Percentiles rank a stretch among this genome's conserved stretches.
phyloP scores from a whole-genome alignment of 2,329 filamentous ascomycete genomes.

The Aspergillus fischeri region DNA sequence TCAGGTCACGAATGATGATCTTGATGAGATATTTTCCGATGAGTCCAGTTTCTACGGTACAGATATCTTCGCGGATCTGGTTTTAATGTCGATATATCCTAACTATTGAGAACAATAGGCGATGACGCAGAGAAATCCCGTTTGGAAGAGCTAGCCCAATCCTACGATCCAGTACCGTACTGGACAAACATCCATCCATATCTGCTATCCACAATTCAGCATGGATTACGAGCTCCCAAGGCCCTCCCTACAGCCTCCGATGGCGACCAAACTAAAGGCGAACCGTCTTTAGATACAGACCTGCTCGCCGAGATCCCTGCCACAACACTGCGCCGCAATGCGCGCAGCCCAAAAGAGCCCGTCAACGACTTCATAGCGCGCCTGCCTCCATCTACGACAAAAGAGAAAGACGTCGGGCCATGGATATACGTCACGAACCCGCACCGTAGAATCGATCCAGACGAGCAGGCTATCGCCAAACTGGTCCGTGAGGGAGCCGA shows the following conservation, averaged over 20 bases:
- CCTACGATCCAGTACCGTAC: slow-evolving; percentile 51
- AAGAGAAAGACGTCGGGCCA: slow-evolving; percentile 41
- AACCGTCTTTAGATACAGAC: background rate
- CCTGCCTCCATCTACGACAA: slow-evolving; percentile 63
- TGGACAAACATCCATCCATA: slow-evolving; percentile 36
- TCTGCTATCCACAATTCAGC: slow-evolving; percentile 32
- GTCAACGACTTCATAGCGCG: slow-evolving; percentile 63
- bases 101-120: slow-evolving; percentile 41
- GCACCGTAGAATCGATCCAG: slow-evolving; percentile 32
- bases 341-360: slow-evolving; percentile 50
- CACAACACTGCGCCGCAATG: slow-evolving; percentile 7
- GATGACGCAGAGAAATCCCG: slow-evolving; percentile 47
- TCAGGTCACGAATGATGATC: background rate
- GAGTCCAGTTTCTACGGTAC: slow-evolving; percentile 46
- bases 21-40: slow-evolving; percentile 35
- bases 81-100: background rate
- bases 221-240: slow-evolving; percentile 8
- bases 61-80: background rate
- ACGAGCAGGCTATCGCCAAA: slow-evolving; percentile 42
- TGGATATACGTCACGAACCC: slow-evolving; percentile 77
- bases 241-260: background rate
- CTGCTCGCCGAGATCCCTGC: background rate
- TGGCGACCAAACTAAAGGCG: background rate
- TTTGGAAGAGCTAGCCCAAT: slow-evolving; percentile 49
- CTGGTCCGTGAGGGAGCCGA: slow-evolving; percentile 54